Evolutionary conservation across 805 yeast genomes (phyloP).

Genomic region (Kazachstania africana): DNA sequence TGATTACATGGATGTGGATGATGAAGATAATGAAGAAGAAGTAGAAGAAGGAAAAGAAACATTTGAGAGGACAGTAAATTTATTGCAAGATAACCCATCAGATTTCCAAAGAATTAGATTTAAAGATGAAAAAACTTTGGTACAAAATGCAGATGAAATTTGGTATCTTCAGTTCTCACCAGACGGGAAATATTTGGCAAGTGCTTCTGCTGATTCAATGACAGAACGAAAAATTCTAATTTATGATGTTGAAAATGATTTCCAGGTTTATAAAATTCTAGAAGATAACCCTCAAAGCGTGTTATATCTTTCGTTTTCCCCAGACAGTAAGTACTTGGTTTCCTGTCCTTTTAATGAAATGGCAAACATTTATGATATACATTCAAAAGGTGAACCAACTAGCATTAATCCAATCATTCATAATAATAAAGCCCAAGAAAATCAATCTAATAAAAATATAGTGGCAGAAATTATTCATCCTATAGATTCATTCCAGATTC

Average conservation of each 20-base stretch:
- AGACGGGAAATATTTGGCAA: constrained; percentile 63
- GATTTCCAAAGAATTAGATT: constrained; percentile 6
- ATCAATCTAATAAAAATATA: background rate
- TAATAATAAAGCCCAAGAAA: background rate
- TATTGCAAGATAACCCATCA: constrained; percentile 9
- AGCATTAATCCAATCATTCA: constrained; percentile 7
- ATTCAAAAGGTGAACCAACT: constrained; percentile 24
- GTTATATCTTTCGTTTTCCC: constrained; percentile 65
- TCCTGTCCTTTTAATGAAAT: constrained; percentile 64
- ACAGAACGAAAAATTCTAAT: constrained; percentile 43
- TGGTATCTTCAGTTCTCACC: constrained; percentile 78
- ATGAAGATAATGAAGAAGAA: constrained; percentile 14
- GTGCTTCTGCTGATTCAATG: constrained; percentile 48
- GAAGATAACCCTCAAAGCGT: constrained; percentile 42
- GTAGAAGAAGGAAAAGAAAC: constrained; percentile 6
- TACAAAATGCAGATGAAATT: constrained; percentile 58
- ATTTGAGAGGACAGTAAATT: background rate
- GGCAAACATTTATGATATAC: constrained; percentile 58
- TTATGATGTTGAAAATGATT: constrained; percentile 48
- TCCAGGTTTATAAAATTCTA: constrained; percentile 28
- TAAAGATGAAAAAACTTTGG: constrained; percentile 12
- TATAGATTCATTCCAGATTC: constrained; percentile 17
- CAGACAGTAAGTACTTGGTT: constrained; percentile 52
- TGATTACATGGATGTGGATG: constrained; percentile 4
- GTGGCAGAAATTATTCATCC: constrained; percentile 21